These are phyloP conservation scores for Podaxis pistillaris DNA, from an alignment of 768 basidiomycete genomes.

Conservation along the genomic window DNA sequence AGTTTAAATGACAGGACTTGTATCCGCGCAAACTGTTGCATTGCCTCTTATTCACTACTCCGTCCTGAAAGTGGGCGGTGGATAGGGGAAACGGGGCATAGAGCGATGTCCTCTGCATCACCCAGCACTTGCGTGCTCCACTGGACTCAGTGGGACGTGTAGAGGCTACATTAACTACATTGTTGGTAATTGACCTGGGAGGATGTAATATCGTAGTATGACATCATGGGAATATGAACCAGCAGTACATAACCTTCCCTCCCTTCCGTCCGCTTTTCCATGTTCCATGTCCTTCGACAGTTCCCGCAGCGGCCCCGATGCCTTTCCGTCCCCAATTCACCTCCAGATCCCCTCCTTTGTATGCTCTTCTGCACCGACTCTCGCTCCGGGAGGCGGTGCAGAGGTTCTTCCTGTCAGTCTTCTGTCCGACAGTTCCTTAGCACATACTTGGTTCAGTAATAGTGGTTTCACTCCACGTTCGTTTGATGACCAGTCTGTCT, in stretches of 20 bases:
- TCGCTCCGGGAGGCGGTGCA: constrained; percentile 72
- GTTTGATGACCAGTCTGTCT: constrained; percentile 17
- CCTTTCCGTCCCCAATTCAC: constrained; percentile 10
- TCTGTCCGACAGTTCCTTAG: constrained; percentile 23
- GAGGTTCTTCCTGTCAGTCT: constrained; percentile 62
- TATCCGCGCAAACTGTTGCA: constrained; percentile 11
- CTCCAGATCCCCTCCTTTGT: constrained; percentile 68
- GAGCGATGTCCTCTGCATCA: not conserved
- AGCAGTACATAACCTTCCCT: constrained; percentile 2
- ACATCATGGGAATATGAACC: constrained; percentile 9
- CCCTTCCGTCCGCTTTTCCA: constrained; percentile 7
- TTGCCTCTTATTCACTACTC: constrained; percentile 76
- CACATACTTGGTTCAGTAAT: constrained; percentile 49
- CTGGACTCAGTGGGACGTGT: not conserved
- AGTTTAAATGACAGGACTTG: constrained; percentile 13
- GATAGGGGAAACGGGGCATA: constrained; percentile 83
- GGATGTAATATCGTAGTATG: not conserved
- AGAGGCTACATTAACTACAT: not conserved
- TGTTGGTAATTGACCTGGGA: not conserved
- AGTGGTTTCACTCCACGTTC: constrained; percentile 34
- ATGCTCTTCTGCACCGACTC: constrained; percentile 51
- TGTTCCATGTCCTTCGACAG: constrained; percentile 17
- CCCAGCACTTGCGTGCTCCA: not conserved
- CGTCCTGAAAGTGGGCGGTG: constrained; percentile 53
- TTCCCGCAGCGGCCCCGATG: constrained; percentile 8